A percentile compares a stretch with the other conserved stretches of the same genome.
Evolutionary conservation across 768 basidiomycete species (phyloP).

Genomic region (Tulasnella calospora): DNA sequence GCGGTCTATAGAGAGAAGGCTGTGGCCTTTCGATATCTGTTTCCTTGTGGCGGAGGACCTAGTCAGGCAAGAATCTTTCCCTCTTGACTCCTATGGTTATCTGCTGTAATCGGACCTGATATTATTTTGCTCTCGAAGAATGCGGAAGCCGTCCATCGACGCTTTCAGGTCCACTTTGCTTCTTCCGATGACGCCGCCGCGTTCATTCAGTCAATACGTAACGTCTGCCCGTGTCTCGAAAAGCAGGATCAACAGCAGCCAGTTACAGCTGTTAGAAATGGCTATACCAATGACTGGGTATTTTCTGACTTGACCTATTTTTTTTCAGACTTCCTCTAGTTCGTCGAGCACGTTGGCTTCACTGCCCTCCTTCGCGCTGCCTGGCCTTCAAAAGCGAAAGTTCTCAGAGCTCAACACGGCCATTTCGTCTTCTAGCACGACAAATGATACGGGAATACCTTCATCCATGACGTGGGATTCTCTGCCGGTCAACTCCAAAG

Average conservation of each 20-base stretch:
- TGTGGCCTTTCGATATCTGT: conserved; percentile 70
- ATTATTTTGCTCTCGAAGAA: background rate
- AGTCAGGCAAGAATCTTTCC: conserved; percentile 9
- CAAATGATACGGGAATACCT: background rate
- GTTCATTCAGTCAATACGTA: conserved; percentile 58
- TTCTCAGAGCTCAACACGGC: background rate
- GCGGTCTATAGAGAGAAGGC: conserved; percentile 70
- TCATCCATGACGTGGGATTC: background rate
- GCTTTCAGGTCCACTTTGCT: conserved; percentile 70
- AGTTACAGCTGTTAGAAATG: background rate
- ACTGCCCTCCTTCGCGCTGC: background rate
- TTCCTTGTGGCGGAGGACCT: conserved; percentile 31
- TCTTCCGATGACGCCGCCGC: conserved; percentile 47
- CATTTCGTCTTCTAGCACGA: background rate
- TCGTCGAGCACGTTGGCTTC: background rate
- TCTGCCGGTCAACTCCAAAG: background rate
- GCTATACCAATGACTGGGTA: background rate
- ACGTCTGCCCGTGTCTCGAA: conserved; percentile 70
- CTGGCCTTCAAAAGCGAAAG: background rate
- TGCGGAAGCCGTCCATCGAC: conserved; percentile 46
- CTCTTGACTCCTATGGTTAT: background rate
- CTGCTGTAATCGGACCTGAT: background rate
- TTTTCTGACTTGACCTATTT: background rate
- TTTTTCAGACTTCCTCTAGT: background rate
- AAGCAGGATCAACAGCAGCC: conserved; percentile 40